Evolutionary conservation across 257 asterid species (phyloP).

Genomic region (Solanum peruvianum): DNA sequence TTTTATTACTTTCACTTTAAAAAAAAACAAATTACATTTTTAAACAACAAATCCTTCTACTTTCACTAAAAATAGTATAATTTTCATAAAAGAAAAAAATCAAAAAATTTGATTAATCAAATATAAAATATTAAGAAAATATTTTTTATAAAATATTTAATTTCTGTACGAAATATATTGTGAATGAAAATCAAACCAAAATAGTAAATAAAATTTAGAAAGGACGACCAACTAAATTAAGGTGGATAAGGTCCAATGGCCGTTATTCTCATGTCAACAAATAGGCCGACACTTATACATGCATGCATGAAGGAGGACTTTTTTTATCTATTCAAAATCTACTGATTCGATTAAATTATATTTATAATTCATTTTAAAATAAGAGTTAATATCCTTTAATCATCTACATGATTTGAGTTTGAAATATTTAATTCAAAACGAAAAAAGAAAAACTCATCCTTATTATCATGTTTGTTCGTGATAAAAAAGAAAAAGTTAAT

Average conservation of each 20-base stretch:
- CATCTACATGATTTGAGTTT: neutral
- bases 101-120: neutral
- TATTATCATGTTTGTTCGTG: neutral
- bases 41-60: neutral
- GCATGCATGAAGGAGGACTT: neutral
- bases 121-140: neutral
- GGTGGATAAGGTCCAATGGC: neutral
- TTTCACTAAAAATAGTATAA: neutral
- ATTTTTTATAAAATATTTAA: neutral
- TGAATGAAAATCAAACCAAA: neutral
- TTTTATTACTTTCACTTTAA: neutral
- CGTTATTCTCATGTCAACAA: neutral
- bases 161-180: neutral
- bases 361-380: neutral
- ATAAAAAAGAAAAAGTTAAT: neutral
- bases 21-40: too few relatives aligned
- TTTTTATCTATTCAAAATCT: neutral
- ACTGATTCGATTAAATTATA: neutral
- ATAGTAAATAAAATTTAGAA: neutral
- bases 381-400: neutral
- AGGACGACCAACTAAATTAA: neutral
- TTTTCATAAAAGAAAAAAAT: neutral
- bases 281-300: neutral
- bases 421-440: neutral
- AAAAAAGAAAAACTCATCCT: neutral